Evolutionary conservation across 441 rosid genomes (phyloP), one percentile per base, ranked within the genome.

Genomic region (Sinapis alba): DNA sequence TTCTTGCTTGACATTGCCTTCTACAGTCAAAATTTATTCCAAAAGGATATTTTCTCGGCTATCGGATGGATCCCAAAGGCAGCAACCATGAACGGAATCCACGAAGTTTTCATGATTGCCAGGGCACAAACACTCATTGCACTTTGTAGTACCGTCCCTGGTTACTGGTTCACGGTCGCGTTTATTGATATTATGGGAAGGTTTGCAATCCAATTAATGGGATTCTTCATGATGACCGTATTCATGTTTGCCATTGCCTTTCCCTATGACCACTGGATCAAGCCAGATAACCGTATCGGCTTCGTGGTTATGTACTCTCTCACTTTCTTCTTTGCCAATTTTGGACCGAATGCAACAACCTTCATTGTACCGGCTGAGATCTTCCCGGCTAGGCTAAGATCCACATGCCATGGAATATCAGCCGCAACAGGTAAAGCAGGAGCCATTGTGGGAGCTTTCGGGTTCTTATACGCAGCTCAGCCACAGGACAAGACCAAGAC

Each of bases 371-470:
- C 88, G 0, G 86, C 90, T 0, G 88, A 84, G 76, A 83, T 86
- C 6, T 84, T 86, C 77, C 88, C 88, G 0, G 86, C 88, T 0
- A 79, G 90, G 68, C 64, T 86, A 26, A 75, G 90, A 43, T 84
- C 90, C 7, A 86, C 88, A 12, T 86, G 88, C 63, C 90, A 86
- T 2, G 90, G 88, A 7, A 83, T 86, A 70, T 86, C 90, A 1
- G 89, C 87, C 0, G 85, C 87, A 0, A 41, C 85, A 0, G 89
- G 89, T 6, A 86, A 86, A 47, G 88, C 90, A 0, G 88, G 90
- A 16, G 90, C 90, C 26, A 83, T 84, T 0, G 79, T 86, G 1
- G 90, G 90, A n/a, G 90, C 90, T 3, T 86, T 86, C 4, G 90
- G 88, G 12, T 86, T 86, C 81, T 62, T 85, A 24, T 84, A 87